A percentile compares a stretch with the other conserved stretches of the same genome.
Conservation (phyloP, 306 rosid genomes). For the Quercus parvula region DNA sequence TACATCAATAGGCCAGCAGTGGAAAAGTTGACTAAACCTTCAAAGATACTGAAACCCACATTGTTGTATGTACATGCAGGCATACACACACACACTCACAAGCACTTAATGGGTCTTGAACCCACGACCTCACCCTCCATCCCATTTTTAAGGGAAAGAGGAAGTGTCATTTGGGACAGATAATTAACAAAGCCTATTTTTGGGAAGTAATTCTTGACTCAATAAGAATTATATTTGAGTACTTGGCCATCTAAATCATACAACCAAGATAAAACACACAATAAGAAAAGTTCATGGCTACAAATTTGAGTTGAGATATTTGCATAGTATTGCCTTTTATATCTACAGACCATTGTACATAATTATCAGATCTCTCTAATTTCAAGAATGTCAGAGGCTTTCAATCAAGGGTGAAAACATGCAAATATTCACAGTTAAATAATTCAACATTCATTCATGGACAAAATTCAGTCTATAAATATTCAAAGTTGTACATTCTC, state of each 20-base stretch:
- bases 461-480: not conserved
- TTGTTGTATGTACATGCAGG: too few relatives aligned
- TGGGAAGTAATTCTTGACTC: not conserved
- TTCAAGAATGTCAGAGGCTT: not conserved
- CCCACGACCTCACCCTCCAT: too few relatives aligned
- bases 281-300: not conserved
- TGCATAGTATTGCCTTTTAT: not conserved
- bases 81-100: too few relatives aligned
- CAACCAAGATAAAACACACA: not conserved
- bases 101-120: too few relatives aligned
- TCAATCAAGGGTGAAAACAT: not conserved
- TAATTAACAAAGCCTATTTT: not conserved
- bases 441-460: not conserved
- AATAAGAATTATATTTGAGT: not conserved
- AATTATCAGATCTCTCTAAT: not conserved
- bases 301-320: not conserved
- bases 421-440: not conserved
- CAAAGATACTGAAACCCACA: constrained; percentile 3
- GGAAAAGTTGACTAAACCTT: not conserved
- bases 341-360: not conserved
- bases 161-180: too few relatives aligned
- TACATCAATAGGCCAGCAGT: constrained; percentile 15
- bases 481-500: not conserved
- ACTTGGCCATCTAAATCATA: not conserved
- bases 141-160: too few relatives aligned